A percentile compares a stretch with the other conserved stretches of the same genome.
Evolutionary conservation across 139 green algal species (phyloP).

Genomic region (Auxenochlorella pyrenoidosa): DNA sequence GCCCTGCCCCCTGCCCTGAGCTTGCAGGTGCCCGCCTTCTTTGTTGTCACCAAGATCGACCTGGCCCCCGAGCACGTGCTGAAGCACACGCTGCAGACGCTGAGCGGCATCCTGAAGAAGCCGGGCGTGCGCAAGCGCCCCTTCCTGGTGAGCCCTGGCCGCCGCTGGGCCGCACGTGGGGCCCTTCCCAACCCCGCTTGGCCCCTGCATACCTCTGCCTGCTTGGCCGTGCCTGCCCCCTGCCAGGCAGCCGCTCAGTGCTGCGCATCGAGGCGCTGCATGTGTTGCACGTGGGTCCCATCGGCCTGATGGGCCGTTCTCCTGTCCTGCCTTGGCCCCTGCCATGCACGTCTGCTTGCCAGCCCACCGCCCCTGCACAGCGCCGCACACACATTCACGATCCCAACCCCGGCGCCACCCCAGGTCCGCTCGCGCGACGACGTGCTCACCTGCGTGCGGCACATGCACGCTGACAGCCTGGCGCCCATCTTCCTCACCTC

Average conservation of each 20-base stretch:
- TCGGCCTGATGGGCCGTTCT: no score
- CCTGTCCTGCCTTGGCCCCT: neutral
- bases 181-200: no score
- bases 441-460: constrained; percentile 84
- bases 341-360: no score
- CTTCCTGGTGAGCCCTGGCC: constrained; percentile 71
- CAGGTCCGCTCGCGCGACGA: constrained; percentile 74
- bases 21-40: constrained; percentile 81
- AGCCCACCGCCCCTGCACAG: neutral
- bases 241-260: no score
- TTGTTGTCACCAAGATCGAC: constrained; percentile 91
- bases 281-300: no score
- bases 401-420: neutral
- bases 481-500: constrained; percentile 94
- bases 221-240: neutral
- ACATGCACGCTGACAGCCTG: constrained; percentile 85
- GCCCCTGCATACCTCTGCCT: neutral
- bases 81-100: constrained; percentile 78
- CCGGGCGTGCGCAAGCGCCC: constrained; percentile 90
- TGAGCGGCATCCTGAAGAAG: constrained; percentile 87
- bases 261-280: no score
- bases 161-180: no score
- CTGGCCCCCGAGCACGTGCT: constrained; percentile 90
- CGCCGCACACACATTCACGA: neutral
- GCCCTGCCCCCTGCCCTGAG: neutral